Conservation (phyloP, 2,329 filamentous ascomycete genomes). For the Penicillium italicum region DNA sequence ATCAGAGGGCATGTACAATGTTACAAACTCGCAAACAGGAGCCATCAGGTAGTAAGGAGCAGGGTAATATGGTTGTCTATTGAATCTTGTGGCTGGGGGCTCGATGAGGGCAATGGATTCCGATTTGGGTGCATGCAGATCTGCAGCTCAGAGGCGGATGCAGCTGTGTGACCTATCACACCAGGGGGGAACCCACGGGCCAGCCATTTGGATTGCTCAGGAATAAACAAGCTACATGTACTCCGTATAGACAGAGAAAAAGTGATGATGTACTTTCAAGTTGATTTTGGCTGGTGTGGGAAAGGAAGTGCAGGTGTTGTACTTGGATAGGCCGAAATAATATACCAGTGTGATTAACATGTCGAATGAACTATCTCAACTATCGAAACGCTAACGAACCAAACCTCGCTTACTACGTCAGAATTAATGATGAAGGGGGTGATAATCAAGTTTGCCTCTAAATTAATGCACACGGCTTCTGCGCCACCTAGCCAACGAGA, state of each 20-base stretch:
- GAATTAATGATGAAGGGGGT: background rate
- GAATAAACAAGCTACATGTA: background rate
- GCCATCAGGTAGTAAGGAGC: conserved; percentile 3
- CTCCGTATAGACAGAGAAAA: background rate
- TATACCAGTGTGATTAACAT: background rate
- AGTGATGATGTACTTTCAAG: background rate
- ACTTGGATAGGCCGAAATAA: background rate
- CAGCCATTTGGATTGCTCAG: conserved; percentile 9
- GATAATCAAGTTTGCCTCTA: background rate
- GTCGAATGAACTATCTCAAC: background rate
- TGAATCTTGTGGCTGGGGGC: background rate
- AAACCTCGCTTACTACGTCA: background rate
- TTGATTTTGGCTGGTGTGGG: background rate
- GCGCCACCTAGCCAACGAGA: background rate
- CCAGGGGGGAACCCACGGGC: conserved; percentile 1
- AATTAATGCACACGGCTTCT: conserved; percentile 14
- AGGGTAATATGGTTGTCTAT: background rate
- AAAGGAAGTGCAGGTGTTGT: background rate
- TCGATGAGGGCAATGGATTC: background rate
- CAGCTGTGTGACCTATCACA: conserved; percentile 12
- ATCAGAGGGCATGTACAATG: background rate
- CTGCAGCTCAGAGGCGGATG: conserved; percentile 14
- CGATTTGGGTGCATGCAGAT: conserved; percentile 6
- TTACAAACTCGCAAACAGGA: background rate
- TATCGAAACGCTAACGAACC: background rate